Evolutionary conservation across 257 asterid species (phyloP), one percentile per base, ranked within the genome.

Genomic region (Perilla frutescens): DNA sequence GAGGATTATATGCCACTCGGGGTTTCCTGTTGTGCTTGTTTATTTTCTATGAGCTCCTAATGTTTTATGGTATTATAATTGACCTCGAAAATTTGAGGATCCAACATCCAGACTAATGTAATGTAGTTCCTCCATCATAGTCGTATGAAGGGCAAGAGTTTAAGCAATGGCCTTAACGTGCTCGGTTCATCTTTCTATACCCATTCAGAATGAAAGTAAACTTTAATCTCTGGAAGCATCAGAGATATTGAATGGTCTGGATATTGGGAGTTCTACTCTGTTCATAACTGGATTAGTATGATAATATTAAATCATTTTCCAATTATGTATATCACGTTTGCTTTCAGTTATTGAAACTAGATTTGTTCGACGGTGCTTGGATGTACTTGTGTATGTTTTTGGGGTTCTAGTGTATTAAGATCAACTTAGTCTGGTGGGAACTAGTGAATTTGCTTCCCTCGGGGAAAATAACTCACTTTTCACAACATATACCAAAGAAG

Each of bases 41-140:
- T 57, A 50, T 43, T 51, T 41, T 20, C 34, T n/a, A 66, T 43
- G 72, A 50, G 55, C 64, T 40, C 7, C 57, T 41, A 6, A 7
- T 63, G 5, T 45, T 55, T 6, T 29, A 44, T 20, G 26, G 26
- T 20, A 12, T 12, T 58, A 2, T 43, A n/a, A 9, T 44, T 65
- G 51, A 55, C 13, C 76, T 72, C 43, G 10, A 47, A 20, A 58
- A 31, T 47, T 14, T 47, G 45, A 40, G 51, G 47, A 15, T 75
- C 34, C 62, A 7, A 57, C 36, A 36, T 37, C 49, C 39, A n/a
- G 14, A 11, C 31, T 11, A 20, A 13, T 48, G 8, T 37, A 11
- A 34, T 6, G 50, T 62, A 62, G 51, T 15, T 68, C 34, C 39
- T 8, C n/a, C 15, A 14, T 20, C 54, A 11, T 8, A 34, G n/a